These are phyloP conservation scores for Anacardium occidentale DNA, from an alignment of 345 rosid genomes.

Conservation along the genomic window DNA sequence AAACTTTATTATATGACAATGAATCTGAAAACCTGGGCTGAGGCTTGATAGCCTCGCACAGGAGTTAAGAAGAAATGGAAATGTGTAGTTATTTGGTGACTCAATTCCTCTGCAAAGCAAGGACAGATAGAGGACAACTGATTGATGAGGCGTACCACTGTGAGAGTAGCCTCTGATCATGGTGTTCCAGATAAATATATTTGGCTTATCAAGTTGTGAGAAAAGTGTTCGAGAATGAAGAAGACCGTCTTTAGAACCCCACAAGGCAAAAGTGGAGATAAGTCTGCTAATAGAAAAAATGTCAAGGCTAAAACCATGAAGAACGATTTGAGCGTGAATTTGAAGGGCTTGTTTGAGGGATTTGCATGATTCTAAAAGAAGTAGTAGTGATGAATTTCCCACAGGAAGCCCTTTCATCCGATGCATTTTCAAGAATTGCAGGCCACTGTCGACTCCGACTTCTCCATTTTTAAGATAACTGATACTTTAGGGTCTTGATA, in stretches of 20 bases:
- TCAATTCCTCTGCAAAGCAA: conserved; percentile 25
- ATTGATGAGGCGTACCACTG: conserved; percentile 27
- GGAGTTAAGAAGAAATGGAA: conserved; percentile 42
- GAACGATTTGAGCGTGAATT: conserved; percentile 33
- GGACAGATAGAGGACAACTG: conserved; percentile 32
- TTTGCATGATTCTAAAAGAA: conserved; percentile 35
- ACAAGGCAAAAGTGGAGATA: conserved; percentile 35
- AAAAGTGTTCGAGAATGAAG: conserved; percentile 31
- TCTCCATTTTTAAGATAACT: too few species aligned
- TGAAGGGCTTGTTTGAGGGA: conserved; percentile 35
- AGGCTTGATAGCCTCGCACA: conserved; percentile 29
- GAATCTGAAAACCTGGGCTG: conserved; percentile 34
- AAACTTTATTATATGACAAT: conserved; percentile 28
- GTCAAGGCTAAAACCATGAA: conserved; percentile 26
- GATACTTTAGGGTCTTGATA: too few species aligned
- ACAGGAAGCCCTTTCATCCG: conserved; percentile 7
- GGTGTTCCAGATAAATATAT: conserved; percentile 37
- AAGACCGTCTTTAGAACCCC: conserved; percentile 28
- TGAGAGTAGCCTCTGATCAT: conserved; percentile 41
- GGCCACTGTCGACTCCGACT: not conserved
- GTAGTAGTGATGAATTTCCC: conserved; percentile 4
- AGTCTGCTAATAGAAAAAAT: conserved; percentile 31
- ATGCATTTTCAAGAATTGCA: not conserved
- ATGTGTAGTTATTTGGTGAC: conserved; percentile 35
- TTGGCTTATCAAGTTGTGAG: conserved; percentile 29